These are phyloP conservation scores for Mycosphaerelloides madeirae DNA, from an alignment of 2,329 filamentous ascomycete species.

Conservation along the genomic window DNA sequence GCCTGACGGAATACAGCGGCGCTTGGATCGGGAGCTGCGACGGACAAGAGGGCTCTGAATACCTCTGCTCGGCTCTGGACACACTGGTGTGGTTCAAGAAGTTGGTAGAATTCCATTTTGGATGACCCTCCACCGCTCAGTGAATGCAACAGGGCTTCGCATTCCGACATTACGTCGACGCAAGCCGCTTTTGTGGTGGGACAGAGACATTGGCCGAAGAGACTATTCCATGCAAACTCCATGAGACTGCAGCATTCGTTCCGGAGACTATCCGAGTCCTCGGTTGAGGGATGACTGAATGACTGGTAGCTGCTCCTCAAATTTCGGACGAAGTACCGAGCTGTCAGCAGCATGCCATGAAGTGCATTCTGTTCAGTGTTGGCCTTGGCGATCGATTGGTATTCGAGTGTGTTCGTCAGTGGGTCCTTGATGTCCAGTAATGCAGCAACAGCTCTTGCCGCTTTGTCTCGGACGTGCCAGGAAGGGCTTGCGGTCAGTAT, in stretches of 20 bases:
- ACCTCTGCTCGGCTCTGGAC: no score
- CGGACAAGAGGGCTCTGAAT: no score
- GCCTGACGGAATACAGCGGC: slow-evolving; percentile 17
- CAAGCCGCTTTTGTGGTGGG: slow-evolving; percentile 17
- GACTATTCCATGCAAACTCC: background rate
- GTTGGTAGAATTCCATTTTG: no score
- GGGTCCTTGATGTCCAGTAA: slow-evolving; percentile 19
- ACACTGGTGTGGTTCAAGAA: no score
- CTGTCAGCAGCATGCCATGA: slow-evolving; percentile 32
- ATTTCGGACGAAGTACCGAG: slow-evolving; percentile 21
- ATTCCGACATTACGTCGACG: slow-evolving; percentile 31
- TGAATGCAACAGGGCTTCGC: background rate
- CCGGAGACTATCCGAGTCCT: no score
- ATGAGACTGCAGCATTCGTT: background rate
- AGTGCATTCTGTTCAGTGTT: slow-evolving; percentile 23
- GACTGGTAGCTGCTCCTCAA: slow-evolving; percentile 1
- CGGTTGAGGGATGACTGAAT: background rate
- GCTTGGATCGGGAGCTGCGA: background rate
- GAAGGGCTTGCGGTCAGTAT: slow-evolving; percentile 63
- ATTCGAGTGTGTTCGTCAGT: background rate
- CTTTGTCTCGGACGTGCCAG: slow-evolving; percentile 79
- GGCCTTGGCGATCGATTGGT: background rate
- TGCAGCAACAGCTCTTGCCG: slow-evolving; percentile 60
- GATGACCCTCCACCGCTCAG: no score
- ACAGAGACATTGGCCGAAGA: background rate